Conservation (phyloP, 148 eudicot species). For the Simmondsia chinensis region DNA sequence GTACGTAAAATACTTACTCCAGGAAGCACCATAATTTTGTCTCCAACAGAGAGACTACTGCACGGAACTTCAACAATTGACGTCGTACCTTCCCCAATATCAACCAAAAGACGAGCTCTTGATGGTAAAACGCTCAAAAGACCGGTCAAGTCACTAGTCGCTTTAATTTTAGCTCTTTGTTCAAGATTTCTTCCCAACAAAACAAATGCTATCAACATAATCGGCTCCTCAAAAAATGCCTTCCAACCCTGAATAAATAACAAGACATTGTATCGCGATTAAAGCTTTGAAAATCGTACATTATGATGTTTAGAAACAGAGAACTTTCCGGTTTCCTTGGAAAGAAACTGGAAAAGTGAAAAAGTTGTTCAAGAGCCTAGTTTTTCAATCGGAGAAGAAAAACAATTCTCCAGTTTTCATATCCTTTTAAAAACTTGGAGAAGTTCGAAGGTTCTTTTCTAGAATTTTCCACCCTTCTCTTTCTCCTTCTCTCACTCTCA, state of each 20-base stretch:
- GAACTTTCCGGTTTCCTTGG: no score
- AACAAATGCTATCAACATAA: conserved; percentile 97
- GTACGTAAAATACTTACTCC: conserved; percentile 57
- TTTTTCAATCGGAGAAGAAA: no score
- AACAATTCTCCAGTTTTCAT: no score
- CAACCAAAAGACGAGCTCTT: conserved; percentile 85
- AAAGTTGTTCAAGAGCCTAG: no score
- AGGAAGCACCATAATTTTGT: conserved; percentile 83
- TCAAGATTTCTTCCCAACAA: conserved; percentile 96
- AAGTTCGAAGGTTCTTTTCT: no score
- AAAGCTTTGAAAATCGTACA: background rate
- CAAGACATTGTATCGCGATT: conserved; percentile 4
- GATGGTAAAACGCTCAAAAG: conserved; percentile 82
- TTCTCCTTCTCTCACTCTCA: no score
- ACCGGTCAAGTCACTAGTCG: conserved; percentile 92
- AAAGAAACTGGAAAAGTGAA: no score
- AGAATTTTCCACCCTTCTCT: no score
- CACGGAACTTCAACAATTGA: conserved; percentile 89
- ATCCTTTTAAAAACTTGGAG: no score
- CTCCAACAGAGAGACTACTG: conserved; percentile 79
- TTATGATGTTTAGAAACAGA: background rate
- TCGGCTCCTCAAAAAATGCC: conserved; percentile 85
- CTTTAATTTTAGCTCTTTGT: conserved; percentile 95
- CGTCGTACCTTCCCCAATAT: conserved; percentile 38
- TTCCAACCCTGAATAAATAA: conserved; percentile 75